Conservation (phyloP, 805 yeast species). For the Ogataea wickerhamii region DNA sequence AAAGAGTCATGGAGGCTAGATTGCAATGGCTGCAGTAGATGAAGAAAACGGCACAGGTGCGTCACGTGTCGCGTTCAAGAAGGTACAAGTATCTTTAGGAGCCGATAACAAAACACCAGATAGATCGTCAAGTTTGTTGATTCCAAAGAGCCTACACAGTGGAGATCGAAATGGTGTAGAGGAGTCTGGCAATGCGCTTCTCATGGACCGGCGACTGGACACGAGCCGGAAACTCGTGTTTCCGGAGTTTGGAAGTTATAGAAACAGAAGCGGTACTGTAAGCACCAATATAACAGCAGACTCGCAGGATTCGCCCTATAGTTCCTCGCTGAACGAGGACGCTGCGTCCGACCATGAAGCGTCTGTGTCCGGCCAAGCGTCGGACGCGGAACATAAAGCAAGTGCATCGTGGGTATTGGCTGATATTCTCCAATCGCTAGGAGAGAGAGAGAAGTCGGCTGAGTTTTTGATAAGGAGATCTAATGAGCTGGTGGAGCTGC, state of each 20-base stretch:
- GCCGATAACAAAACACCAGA: background rate
- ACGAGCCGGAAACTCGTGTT: conserved; percentile 1
- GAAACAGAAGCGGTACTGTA: conserved; percentile 24
- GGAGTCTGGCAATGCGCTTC: conserved; percentile 1
- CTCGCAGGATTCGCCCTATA: conserved; percentile 14
- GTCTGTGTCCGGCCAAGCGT: conserved; percentile 2
- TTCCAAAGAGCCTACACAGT: background rate
- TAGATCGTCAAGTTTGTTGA: background rate
- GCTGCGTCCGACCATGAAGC: conserved; percentile 9
- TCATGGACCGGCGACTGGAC: background rate
- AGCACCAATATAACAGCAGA: conserved; percentile 17
- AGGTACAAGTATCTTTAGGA: conserved; percentile 7
- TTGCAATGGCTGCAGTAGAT: background rate
- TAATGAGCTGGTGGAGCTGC: conserved; percentile 57
- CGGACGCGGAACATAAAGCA: conserved; percentile 7
- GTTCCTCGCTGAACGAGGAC: conserved; percentile 14
- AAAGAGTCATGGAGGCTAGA: background rate
- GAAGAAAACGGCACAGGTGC: background rate
- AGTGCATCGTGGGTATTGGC: conserved; percentile 63
- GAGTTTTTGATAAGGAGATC: conserved; percentile 53
- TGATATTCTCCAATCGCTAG: conserved; percentile 56
- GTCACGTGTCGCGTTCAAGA: conserved; percentile 11
- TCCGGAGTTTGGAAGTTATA: conserved; percentile 23
- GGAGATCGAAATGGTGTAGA: background rate
- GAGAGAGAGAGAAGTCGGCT: conserved; percentile 48